Conservation (phyloP, 306 rosid species). For the Malus orientalis region DNA sequence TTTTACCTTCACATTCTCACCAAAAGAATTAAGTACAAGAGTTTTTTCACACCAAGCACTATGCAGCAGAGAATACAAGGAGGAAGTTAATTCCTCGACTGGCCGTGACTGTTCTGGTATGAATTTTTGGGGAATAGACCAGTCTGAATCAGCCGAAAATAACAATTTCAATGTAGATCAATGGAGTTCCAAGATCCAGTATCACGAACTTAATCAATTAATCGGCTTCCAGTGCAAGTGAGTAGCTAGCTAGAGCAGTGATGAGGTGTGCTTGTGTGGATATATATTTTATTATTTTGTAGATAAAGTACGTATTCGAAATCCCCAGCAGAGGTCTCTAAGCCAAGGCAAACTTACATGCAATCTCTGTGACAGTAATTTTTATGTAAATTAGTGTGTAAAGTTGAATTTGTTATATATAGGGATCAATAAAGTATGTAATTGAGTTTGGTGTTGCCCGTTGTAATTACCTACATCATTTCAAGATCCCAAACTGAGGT, state of each 20-base stretch:
- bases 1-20: no score
- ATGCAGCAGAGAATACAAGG: constrained; percentile 4
- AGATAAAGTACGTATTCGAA: background rate
- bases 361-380: background rate
- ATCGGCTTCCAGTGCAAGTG: constrained; percentile 1
- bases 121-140: constrained; percentile 10
- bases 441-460: background rate
- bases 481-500: background rate
- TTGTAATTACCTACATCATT: background rate
- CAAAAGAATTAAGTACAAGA: constrained; percentile 18
- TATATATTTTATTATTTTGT: background rate
- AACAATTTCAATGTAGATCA: constrained; percentile 23
- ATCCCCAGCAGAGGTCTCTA: background rate
- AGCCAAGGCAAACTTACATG: background rate
- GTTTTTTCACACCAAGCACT: constrained; percentile 9
- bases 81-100: background rate
- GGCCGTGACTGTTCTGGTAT: background rate
- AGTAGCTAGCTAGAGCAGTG: background rate
- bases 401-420: background rate
- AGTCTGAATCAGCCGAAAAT: constrained; percentile 6
- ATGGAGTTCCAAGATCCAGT: constrained; percentile 26
- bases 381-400: background rate
- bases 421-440: background rate
- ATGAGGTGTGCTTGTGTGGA: background rate
- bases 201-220: constrained; percentile 5